Percentiles rank a stretch among this genome's conserved stretches.
Conservation (phyloP, 2,329 filamentous ascomycete species). For the Aspergillus sergii region DNA sequence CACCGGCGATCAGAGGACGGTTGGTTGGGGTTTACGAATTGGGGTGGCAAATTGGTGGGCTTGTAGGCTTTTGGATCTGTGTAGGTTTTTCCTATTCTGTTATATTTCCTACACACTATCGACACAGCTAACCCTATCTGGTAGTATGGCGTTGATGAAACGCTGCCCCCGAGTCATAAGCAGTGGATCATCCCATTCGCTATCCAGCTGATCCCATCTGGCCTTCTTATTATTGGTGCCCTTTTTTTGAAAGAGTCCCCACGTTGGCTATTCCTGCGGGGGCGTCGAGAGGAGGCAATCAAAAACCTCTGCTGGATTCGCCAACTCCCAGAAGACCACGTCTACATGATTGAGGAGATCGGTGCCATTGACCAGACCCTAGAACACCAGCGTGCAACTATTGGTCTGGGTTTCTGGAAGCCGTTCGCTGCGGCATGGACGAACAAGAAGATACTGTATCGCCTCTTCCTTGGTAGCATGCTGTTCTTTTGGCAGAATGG, state of each 20-base stretch:
- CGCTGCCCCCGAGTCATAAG: slow-evolving; percentile 34
- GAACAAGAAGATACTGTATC: slow-evolving; percentile 64
- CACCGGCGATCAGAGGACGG: slow-evolving; percentile 60
- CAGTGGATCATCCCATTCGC: slow-evolving; percentile 49
- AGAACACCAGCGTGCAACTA: slow-evolving; percentile 62
- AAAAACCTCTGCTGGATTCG: slow-evolving; percentile 54
- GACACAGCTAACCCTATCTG: slow-evolving; percentile 13
- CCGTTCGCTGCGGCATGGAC: slow-evolving; percentile 63
- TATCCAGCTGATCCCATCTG: slow-evolving; percentile 44
- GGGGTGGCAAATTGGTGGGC: slow-evolving; percentile 56
- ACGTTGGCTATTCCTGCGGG: slow-evolving; percentile 70
- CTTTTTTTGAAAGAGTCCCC: slow-evolving; percentile 67
- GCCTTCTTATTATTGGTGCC: slow-evolving; percentile 54
- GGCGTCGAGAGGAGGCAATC: slow-evolving; percentile 67
- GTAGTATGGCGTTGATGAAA: slow-evolving; percentile 56
- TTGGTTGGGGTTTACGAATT: slow-evolving; percentile 62
- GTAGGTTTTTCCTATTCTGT: slow-evolving; percentile 30
- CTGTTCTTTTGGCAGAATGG: slow-evolving; percentile 82
- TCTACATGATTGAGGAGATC: slow-evolving; percentile 75
- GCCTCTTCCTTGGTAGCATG: slow-evolving; percentile 72
- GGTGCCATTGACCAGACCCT: slow-evolving; percentile 70
- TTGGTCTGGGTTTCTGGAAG: slow-evolving; percentile 75
- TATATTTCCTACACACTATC: background rate
- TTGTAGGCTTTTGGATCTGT: slow-evolving; percentile 56
- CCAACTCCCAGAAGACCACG: slow-evolving; percentile 42